These are phyloP conservation scores for Metarhizium anisopliae DNA, from an alignment of 2,329 filamentous ascomycete species.

Conservation along the genomic window DNA sequence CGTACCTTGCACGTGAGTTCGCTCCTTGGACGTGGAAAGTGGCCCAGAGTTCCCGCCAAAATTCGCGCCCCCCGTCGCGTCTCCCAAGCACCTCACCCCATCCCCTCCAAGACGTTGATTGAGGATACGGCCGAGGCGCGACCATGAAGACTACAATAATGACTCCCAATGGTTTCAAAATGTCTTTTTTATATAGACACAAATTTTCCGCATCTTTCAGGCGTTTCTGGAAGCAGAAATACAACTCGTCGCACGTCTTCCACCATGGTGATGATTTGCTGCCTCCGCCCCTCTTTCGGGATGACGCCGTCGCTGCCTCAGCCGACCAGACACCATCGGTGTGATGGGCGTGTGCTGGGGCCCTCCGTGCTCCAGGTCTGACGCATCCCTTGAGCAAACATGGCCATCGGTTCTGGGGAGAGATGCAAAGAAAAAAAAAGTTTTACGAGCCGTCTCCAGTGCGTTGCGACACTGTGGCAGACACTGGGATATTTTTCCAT, in stretches of 20 bases:
- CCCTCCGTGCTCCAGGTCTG: neutral
- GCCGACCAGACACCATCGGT: conserved; percentile 3
- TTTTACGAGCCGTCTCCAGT: neutral
- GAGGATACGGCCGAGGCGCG: conserved; percentile 7
- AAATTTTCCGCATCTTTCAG: conserved; percentile 15
- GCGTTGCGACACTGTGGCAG: neutral
- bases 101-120: conserved; percentile 23
- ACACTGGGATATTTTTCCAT: neutral
- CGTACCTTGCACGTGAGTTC: conserved; percentile 30
- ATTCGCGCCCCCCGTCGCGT: conserved; percentile 35
- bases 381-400: conserved; percentile 2
- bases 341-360: conserved; percentile 3
- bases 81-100: conserved; percentile 30
- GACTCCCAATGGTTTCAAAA: conserved; percentile 7
- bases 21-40: conserved; percentile 19
- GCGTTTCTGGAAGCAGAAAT: conserved; percentile 14
- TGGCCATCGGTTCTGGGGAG: neutral
- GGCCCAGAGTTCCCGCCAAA: conserved; percentile 19
- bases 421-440: neutral
- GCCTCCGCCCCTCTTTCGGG: conserved; percentile 12
- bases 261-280: conserved; percentile 9
- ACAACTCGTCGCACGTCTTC: conserved; percentile 3
- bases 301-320: conserved; percentile 11
- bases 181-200: neutral
- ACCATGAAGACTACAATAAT: conserved; percentile 19